phyloP scores from a whole-genome alignment of 495 filamentous ascomycete species.

The Aspergillus indologenus region DNA sequence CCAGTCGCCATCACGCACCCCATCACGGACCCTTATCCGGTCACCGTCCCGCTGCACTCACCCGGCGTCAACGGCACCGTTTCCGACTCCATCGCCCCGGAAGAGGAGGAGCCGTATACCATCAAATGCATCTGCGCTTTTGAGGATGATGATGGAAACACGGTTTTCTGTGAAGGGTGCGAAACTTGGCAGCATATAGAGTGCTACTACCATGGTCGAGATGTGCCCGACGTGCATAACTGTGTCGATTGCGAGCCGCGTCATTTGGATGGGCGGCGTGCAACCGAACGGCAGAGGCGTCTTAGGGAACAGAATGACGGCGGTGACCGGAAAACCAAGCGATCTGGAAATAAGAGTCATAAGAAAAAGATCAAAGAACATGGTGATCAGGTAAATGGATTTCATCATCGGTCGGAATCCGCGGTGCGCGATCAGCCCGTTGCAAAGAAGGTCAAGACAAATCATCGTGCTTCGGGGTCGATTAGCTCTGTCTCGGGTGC shows the following conservation, averaged over 20 bases:
- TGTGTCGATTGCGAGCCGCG: constrained; percentile 85
- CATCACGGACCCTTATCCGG: constrained; percentile 61
- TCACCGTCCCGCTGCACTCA: constrained; percentile 53
- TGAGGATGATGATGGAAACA: constrained; percentile 92
- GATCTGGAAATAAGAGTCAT: constrained; percentile 63
- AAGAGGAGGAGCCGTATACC: constrained; percentile 86
- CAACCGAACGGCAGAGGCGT: constrained; percentile 61
- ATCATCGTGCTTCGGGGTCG: constrained; percentile 69
- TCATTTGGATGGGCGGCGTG: constrained; percentile 63
- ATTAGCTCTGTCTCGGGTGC: constrained; percentile 53
- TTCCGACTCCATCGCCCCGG: constrained; percentile 51
- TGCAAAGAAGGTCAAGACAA: constrained; percentile 71
- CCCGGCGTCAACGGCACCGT: constrained; percentile 55
- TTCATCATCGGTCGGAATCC: constrained; percentile 50
- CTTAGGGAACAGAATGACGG: constrained; percentile 60
- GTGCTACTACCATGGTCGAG: constrained; percentile 80
- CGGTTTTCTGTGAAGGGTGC: constrained; percentile 92
- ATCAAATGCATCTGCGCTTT: constrained; percentile 98
- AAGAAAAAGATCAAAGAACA: constrained; percentile 66
- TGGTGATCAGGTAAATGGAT: constrained; percentile 37
- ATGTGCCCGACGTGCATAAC: constrained; percentile 77
- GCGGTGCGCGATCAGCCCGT: constrained; percentile 53
- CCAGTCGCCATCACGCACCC: constrained; percentile 59
- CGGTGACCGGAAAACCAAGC: constrained; percentile 62
- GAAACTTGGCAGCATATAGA: constrained; percentile 98